Base-by-base conservation (phyloP, 768 basidiomycete species). In the Serendipita sp. region DNA sequence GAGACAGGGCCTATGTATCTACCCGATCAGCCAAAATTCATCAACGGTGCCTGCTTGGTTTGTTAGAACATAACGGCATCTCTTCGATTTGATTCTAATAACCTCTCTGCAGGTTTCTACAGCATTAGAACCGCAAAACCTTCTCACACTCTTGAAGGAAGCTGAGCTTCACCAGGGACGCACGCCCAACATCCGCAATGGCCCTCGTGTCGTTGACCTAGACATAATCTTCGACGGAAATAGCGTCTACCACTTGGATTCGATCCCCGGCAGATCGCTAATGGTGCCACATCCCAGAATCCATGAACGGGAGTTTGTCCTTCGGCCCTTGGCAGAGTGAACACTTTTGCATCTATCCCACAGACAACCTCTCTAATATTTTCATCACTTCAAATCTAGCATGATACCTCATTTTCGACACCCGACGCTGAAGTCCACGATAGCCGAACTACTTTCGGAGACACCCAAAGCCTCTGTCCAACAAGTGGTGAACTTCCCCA, bases 1-100 rank as follows among this genome's bases (percentile, higher is more conserved):
- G 88, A 97, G 73, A 93, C 88, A 20, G 78, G 85, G 11, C 90
- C 96, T 0, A 98, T 99, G 96, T 98, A 99, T 70, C 86, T 95
- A 44, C 81, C 81, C 11, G 86, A 96, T 63, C 96, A 99, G 71
- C 87, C 85, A 13, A 74, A 77, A 38, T 98, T 97, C 73, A 79
- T 88, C 64, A 99, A 97, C 69, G 88, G 89, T 66, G 90, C 89
- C n/a, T 88, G 91, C 65, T 75, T 91, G 72, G 94, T 95, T 65
- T 63, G 88, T 77, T 51, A 42, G 3, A 42, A 14, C 24, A 5
- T 20, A 9, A 38, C 13, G 30, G 31, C 50, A 13, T 45, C 17
- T 2, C 34, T 13, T 42, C 3, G n/a, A n/a, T n/a, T n/a, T n/a
- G n/a, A n/a, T n/a, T n/a, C n/a, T 20, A 9, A 38, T 16, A 28